Percentiles rank a stretch among this genome's conserved stretches.
Evolutionary conservation across 2,329 filamentous ascomycete genomes (phyloP).

Genomic region (Chaetothyriales sp.): DNA sequence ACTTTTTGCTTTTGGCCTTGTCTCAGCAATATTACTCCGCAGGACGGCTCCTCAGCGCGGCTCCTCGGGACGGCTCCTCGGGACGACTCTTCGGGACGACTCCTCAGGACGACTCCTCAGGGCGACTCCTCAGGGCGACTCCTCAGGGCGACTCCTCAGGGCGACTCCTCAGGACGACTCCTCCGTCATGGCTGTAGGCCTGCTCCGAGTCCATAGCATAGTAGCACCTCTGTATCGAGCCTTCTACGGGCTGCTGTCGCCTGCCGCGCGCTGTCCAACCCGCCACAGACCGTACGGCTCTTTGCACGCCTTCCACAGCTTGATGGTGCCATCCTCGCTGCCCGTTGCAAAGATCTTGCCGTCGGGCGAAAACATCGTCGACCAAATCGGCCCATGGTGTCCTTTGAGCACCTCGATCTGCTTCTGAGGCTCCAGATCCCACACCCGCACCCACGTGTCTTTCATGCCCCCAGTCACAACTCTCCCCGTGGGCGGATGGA

Average conservation of each 20-base stretch:
- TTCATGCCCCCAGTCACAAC: conserved; percentile 82
- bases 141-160: too few species aligned
- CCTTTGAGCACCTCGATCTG: conserved; percentile 91
- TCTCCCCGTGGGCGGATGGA: conserved; percentile 68
- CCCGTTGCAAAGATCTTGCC: conserved; percentile 92
- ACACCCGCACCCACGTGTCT: conserved; percentile 94
- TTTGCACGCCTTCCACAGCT: conserved; percentile 62
- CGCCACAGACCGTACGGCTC: conserved; percentile 53
- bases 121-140: too few species aligned
- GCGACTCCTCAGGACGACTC: too few species aligned
- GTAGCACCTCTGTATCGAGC: background rate
- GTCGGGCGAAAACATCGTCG: conserved; percentile 83
- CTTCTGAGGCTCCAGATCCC: conserved; percentile 69
- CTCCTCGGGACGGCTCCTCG: too few species aligned
- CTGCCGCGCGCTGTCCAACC: conserved; percentile 22
- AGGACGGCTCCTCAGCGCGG: too few species aligned
- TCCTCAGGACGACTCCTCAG: too few species aligned
- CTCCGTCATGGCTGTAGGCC: background rate
- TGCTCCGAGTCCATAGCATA: background rate
- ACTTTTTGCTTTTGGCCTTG: too few species aligned
- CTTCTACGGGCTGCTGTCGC: background rate
- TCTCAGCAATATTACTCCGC: too few species aligned
- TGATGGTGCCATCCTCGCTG: conserved; percentile 95
- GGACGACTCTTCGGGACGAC: too few species aligned
- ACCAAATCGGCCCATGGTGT: conserved; percentile 96